Base-by-base conservation (phyloP, 306 rosid genomes). In the Fragaria vesca region DNA sequence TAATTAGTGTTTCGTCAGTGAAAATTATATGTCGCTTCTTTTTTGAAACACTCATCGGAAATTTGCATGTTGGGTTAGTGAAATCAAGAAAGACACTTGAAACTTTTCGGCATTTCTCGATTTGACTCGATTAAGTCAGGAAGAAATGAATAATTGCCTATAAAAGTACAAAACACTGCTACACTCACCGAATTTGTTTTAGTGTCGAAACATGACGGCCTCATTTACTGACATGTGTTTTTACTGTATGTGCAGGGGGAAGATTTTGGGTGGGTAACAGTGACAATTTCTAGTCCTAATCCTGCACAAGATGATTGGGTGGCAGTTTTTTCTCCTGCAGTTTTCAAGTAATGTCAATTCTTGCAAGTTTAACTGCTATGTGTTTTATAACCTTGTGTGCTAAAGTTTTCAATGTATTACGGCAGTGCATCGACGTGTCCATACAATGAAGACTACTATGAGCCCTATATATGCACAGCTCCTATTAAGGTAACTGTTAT, bases 271-370 rank as follows among this genome's bases (percentile, higher is more conserved):
- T 77, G 84, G 82, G 71, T 80, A 24, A 76, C 71, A 15, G 79
- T 84, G 5, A 18, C 69, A 51, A n/a, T 84, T 58, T 40, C 43
- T 28, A 73, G 77, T 18, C 87, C 84, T 38, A 70, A 38, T 15
- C 83, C 86, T 17, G 55, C 78, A 55, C 21, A 71, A 45, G 81
- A 83, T 80, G 87, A 76, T 80, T 83, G 87, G 87, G 47, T 83
- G 15, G 84, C 73, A 12, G 82, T 80, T 24, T 84, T 80, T 80
- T 85, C 88, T 79, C 86, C 88, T 6, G 81, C 83, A 26, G 68
- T 72, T 30, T 85, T 85, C 70, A 72, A 79, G 88, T 85, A 74
- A 32, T 54, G 24, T 40, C n/a, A 38, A 28, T 12, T 4, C 26
- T 60, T 66, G 34, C 20, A 32, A 17, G 40, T 60, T 52, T 12